These are phyloP conservation scores for Cladosporium sp. DNA, from an alignment of 2,329 filamentous ascomycete genomes.

Conservation along the genomic window DNA sequence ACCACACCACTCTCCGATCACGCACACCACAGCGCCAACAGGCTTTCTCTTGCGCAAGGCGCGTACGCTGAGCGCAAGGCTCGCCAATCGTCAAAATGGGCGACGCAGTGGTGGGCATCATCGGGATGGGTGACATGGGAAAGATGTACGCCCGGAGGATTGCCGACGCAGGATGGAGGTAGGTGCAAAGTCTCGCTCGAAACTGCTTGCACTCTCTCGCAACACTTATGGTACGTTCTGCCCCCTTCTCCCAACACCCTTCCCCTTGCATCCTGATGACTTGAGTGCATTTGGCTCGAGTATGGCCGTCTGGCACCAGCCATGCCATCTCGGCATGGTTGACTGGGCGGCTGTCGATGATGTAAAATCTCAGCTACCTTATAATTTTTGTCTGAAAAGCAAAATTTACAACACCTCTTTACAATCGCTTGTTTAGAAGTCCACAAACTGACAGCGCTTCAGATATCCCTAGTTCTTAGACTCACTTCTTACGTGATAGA, in stretches of 20 bases:
- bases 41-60: slow-evolving; percentile 5
- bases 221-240: slow-evolving; percentile 38
- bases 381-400: slow-evolving; percentile 79
- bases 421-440: slow-evolving; percentile 16
- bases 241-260: slow-evolving; percentile 19
- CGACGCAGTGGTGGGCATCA: slow-evolving; percentile 81
- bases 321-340: slow-evolving; percentile 71
- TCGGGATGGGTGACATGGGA: slow-evolving; percentile 99
- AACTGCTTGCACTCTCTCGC: slow-evolving; percentile 16
- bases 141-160: slow-evolving; percentile 94
- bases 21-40: background rate
- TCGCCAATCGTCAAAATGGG: slow-evolving; percentile 51
- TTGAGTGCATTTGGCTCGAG: slow-evolving; percentile 99
- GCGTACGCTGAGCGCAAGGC: slow-evolving; percentile 10
- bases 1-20: background rate
- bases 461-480: slow-evolving; percentile 9
- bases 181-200: slow-evolving; percentile 44
- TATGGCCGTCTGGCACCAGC: slow-evolving; percentile 66
- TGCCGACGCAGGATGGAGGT: slow-evolving; percentile 95
- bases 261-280: slow-evolving; percentile 75
- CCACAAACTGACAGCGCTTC: slow-evolving; percentile 22
- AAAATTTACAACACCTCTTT: slow-evolving; percentile 13
- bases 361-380: slow-evolving; percentile 99
- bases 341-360: slow-evolving; percentile 74
- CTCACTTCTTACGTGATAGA: slow-evolving; percentile 51